Percentiles rank a stretch among this genome's conserved stretches.
phyloP scores from a whole-genome alignment of 2,329 filamentous ascomycete species.

The Xylogone sp. region DNA sequence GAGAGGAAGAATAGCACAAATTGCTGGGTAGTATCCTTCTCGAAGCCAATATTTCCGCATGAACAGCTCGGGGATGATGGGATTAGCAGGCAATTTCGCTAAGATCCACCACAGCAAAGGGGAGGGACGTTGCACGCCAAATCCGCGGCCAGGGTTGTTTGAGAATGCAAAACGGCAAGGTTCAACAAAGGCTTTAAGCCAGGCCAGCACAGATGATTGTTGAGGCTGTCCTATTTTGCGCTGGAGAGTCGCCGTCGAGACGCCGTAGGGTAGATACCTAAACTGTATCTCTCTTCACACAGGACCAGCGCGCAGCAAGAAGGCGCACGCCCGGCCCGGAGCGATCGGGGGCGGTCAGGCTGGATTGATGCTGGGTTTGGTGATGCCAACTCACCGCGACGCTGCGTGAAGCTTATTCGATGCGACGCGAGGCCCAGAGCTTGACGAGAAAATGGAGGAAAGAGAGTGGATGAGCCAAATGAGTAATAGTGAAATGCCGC shows the following conservation, averaged over 20 bases:
- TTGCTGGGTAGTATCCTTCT: neutral
- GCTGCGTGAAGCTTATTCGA: constrained; percentile 16
- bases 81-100: constrained; percentile 17
- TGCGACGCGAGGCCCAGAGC: constrained; percentile 12
- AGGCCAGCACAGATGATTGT: neutral
- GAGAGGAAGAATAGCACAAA: neutral
- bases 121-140: neutral
- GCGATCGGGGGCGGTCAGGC: constrained; percentile 5
- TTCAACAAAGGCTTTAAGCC: too few relatives aligned
- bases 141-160: neutral
- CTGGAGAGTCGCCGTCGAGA: neutral
- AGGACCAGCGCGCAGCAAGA: too few relatives aligned
- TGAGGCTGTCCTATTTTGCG: neutral
- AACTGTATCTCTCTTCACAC: too few relatives aligned
- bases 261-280: too few relatives aligned
- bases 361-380: constrained; percentile 13
- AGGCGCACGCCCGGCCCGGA: constrained; percentile 5
- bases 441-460: constrained; percentile 3
- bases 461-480: too few relatives aligned
- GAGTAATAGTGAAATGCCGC: too few relatives aligned
- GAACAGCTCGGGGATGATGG: constrained; percentile 14
- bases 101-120: constrained; percentile 6
- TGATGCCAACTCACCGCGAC: constrained; percentile 19
- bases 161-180: neutral
- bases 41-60: neutral